Evolutionary conservation across 2,329 filamentous ascomycete genomes (phyloP).

Genomic region (Pestalotiopsis sp.): DNA sequence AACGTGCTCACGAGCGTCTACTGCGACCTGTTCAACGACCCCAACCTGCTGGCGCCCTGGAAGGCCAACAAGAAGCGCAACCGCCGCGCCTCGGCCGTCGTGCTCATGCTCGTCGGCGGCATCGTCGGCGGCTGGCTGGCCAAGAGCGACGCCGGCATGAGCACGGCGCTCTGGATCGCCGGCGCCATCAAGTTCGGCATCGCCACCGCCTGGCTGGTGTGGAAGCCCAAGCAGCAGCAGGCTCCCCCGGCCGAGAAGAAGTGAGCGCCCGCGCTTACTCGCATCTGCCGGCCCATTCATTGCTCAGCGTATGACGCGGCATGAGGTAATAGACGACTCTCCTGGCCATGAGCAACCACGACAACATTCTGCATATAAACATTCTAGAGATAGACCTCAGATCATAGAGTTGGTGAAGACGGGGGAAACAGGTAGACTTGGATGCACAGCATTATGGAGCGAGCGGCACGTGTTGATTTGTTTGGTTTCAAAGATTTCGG

Average conservation of each 20-base stretch:
- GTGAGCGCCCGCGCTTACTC: background rate
- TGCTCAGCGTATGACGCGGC: too few species aligned
- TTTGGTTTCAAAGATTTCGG: background rate
- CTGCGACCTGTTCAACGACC: conserved; percentile 55
- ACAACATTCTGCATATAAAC: background rate
- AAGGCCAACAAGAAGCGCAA: conserved; percentile 52
- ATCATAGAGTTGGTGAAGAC: background rate
- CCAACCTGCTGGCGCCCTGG: conserved; percentile 42
- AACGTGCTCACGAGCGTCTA: conserved; percentile 58
- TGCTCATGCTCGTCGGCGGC: conserved; percentile 48
- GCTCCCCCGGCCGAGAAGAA: conserved; percentile 3
- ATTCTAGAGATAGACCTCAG: background rate
- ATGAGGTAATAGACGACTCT: too few species aligned
- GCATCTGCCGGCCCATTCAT: background rate
- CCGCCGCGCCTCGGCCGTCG: conserved; percentile 45
- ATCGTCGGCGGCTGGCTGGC: conserved; percentile 52
- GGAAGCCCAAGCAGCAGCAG: conserved; percentile 21
- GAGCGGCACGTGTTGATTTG: background rate
- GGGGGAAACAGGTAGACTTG: background rate
- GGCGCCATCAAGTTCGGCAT: conserved; percentile 46
- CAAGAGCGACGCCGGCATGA: conserved; percentile 41
- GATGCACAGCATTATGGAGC: background rate
- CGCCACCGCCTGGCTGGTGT: conserved; percentile 36
- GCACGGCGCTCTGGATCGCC: conserved; percentile 46
- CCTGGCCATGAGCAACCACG: background rate